These are phyloP conservation scores for Sphaerostilbella broomeana DNA, from an alignment of 2,329 filamentous ascomycete genomes.

Conservation along the genomic window DNA sequence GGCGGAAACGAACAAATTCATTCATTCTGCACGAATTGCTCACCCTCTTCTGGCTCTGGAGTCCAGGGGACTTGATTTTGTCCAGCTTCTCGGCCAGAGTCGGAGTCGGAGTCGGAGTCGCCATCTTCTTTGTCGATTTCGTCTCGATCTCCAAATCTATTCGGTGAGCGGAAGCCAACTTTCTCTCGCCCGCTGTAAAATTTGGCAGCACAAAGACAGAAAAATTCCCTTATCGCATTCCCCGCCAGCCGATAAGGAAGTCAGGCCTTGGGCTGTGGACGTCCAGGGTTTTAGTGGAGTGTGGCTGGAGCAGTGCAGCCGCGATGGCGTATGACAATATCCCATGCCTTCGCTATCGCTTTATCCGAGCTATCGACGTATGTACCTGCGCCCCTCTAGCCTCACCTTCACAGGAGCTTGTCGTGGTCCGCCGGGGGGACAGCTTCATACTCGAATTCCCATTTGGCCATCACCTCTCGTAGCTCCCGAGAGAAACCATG, in stretches of 20 bases:
- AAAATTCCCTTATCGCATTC: conserved; percentile 16
- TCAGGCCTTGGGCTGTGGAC: no score
- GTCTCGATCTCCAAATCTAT: conserved; percentile 4
- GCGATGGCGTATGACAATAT: conserved; percentile 6
- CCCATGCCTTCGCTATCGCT: conserved; percentile 19
- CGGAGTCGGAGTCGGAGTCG: conserved; percentile 41
- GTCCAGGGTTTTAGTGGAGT: neutral
- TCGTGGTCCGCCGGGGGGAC: conserved; percentile 5
- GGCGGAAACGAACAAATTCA: no score
- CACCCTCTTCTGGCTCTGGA: conserved; percentile 92
- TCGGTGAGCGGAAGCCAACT: conserved; percentile 7
- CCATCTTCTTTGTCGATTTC: conserved; percentile 34
- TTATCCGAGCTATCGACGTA: conserved; percentile 23
- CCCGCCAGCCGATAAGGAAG: conserved; percentile 13
- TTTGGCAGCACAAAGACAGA: conserved; percentile 10
- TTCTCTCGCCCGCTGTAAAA: conserved; percentile 4
- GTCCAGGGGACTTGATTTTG: conserved; percentile 94
- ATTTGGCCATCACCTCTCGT: conserved; percentile 1
- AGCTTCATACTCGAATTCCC: conserved; percentile 8
- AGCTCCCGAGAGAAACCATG: conserved; percentile 47
- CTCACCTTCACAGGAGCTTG: conserved; percentile 10
- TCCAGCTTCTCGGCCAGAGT: conserved; percentile 82
- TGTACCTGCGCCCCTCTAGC: conserved; percentile 23
- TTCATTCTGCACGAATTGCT: conserved; percentile 18
- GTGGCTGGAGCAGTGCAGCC: conserved; percentile 6